Conservation (phyloP, 1,139 yeast species). For the Kodamaea alishanica region DNA sequence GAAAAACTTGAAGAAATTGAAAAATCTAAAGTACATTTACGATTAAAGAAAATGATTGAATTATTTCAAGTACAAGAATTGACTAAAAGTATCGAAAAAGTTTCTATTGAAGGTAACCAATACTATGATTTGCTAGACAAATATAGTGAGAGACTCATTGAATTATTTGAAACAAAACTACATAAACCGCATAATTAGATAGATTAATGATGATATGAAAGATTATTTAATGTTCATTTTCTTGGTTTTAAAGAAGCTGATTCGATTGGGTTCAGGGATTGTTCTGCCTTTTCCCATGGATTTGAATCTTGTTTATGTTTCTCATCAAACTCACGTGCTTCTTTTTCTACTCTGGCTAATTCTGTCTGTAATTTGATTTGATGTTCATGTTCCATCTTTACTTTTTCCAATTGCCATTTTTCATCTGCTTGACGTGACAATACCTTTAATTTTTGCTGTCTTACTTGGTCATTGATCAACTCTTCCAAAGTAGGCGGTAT, state of each 20-base stretch:
- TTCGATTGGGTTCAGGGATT: constrained; percentile 33
- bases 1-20: too few species aligned
- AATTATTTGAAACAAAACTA: constrained; percentile 21
- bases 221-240: constrained; percentile 10
- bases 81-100: too few species aligned
- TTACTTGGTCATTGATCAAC: constrained; percentile 51
- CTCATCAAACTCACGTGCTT: constrained; percentile 15
- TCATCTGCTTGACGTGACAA: constrained; percentile 60
- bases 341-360: constrained; percentile 26
- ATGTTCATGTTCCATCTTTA: constrained; percentile 33
- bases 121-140: constrained; percentile 21
- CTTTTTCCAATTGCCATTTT: constrained; percentile 49
- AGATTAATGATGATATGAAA: constrained; percentile 1
- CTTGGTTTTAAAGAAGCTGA: constrained; percentile 35
- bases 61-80: too few species aligned
- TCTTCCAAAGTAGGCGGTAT: constrained; percentile 62
- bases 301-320: constrained; percentile 9
- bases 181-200: constrained; percentile 1
- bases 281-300: constrained; percentile 41
- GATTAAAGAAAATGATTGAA: too few species aligned
- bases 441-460: constrained; percentile 53
- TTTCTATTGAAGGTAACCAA: too few species aligned
- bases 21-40: too few species aligned
- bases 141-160: constrained; percentile 32
- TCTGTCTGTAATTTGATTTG: constrained; percentile 30